phyloP scores from a whole-genome alignment of 495 filamentous ascomycete genomes.

The Aspergillus ellipticus region DNA sequence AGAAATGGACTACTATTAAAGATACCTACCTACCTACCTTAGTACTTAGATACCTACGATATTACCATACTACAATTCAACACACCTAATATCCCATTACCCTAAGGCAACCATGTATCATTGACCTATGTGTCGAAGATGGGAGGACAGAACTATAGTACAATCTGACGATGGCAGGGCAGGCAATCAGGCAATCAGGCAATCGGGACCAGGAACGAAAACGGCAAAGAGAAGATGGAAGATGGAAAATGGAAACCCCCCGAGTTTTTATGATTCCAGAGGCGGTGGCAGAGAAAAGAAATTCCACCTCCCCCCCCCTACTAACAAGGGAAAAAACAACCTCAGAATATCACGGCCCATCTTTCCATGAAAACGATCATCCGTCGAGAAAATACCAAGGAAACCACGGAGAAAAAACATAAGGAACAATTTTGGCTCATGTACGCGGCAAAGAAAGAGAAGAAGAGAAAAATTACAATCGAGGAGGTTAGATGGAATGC shows the following conservation, averaged over 20 bases:
- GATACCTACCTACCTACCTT: no score
- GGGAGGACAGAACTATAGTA: not conserved
- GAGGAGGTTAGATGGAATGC: not conserved
- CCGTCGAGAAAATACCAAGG: no score
- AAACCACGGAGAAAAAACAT: not conserved
- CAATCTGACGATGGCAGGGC: not conserved
- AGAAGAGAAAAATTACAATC: not conserved
- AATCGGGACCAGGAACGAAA: not conserved
- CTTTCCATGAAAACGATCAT: no score
- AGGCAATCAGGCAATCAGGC: no score
- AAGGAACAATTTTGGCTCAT: not conserved
- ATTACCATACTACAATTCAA: no score
- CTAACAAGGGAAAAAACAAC: not conserved
- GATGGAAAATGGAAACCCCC: conserved; percentile 4
- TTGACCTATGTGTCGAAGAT: not conserved
- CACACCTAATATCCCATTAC: no score
- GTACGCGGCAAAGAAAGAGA: not conserved
- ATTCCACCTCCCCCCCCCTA: not conserved
- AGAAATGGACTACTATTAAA: no score
- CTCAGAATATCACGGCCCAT: no score
- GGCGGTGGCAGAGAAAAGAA: not conserved
- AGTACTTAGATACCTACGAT: no score
- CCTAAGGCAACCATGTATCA: not conserved
- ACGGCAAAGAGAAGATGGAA: not conserved
- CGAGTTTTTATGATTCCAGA: not conserved